Conservation (phyloP, 2,329 filamentous ascomycete genomes). For the Tolypocladium album region DNA sequence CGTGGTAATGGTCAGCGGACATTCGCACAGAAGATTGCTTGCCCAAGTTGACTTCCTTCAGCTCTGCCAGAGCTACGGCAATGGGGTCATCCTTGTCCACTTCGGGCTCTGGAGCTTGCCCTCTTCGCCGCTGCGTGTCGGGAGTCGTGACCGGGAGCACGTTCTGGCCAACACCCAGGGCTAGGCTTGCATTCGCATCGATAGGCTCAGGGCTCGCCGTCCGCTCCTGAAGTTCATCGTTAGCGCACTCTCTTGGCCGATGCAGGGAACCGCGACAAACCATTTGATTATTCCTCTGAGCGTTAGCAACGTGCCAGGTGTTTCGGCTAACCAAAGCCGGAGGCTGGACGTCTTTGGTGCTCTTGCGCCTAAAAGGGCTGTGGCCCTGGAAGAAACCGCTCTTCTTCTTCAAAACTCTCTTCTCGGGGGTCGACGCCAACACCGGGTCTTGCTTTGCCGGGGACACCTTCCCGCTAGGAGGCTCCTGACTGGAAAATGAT, state of each 20-base stretch:
- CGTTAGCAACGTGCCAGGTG: slow-evolving; percentile 43
- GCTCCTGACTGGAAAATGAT: slow-evolving; percentile 79
- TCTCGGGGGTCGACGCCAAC: slow-evolving; percentile 45
- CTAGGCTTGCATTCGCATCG: slow-evolving; percentile 84
- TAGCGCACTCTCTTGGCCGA: not conserved
- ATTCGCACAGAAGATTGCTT: slow-evolving; percentile 77
- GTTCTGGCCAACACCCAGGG: slow-evolving; percentile 90
- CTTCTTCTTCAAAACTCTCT: slow-evolving; percentile 56
- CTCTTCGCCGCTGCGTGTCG: slow-evolving; percentile 39
- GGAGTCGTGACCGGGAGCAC: slow-evolving; percentile 86
- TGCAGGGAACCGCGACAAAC: not conserved
- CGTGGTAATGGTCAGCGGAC: slow-evolving; percentile 91
- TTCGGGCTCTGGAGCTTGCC: slow-evolving; percentile 21
- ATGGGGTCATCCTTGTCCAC: slow-evolving; percentile 73
- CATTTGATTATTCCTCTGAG: slow-evolving; percentile 6
- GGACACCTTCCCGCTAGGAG: slow-evolving; percentile 61
- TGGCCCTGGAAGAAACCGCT: slow-evolving; percentile 91
- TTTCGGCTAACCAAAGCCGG: slow-evolving; percentile 36
- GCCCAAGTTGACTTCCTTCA: slow-evolving; percentile 67
- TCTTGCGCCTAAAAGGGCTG: slow-evolving; percentile 87
- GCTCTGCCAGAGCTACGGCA: slow-evolving; percentile 79
- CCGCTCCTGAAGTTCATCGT: slow-evolving; percentile 21
- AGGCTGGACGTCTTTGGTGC: slow-evolving; percentile 56
- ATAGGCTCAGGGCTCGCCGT: slow-evolving; percentile 69
- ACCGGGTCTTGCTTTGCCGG: slow-evolving; percentile 55